Base-by-base conservation (phyloP, 768 basidiomycete species). In the Lyophyllum shimeji region DNA sequence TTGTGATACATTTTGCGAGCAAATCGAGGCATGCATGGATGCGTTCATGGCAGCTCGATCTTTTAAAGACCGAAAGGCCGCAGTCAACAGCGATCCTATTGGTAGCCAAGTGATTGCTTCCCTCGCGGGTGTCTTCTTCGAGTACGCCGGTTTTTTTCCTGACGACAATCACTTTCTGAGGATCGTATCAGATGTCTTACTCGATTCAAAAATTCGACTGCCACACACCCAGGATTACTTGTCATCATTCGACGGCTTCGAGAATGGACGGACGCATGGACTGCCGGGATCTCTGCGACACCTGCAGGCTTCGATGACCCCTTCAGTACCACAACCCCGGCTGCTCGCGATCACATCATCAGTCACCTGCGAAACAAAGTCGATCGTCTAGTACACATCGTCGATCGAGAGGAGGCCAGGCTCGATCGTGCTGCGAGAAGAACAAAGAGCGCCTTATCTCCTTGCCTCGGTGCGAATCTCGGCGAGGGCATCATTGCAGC, bases 171-270 rank as follows among this genome's bases (percentile, higher is more conserved):
- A 25, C 15, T 13, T 15, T 31, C 21, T 40, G 8, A 50, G 25
- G 50, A 37, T 24, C 37, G 9, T 49, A 0, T 18, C 33, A 87
- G 86, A 58, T 82, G 74, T 49, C 61, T 87, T 7, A 74, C 74
- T 4, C 83, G 84, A 2, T 87, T 86, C 70, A 84, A 85, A 65
- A 78, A 82, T 43, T 77, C 79, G 0, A 67, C 81, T 9, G 68
- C 72, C 1, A 75, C 68, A 23, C 74, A 82, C 55, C 82, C 82
- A 0, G 65, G 70, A 23, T 65, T 88, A 1, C 61, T 61, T 0
- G 55, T 64, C 1, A 63, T 83, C 18, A 75, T 84, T 3, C 61
- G 67, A 5, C 71, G 73, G 31, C 71, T 87, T 45, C 64, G 61
- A 12, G 34, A 57, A 7, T 86, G 82, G 80, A 73, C 78, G 17